Evolutionary conservation across 768 basidiomycete genomes (phyloP).

Genomic region (Kondoa malvinella): DNA sequence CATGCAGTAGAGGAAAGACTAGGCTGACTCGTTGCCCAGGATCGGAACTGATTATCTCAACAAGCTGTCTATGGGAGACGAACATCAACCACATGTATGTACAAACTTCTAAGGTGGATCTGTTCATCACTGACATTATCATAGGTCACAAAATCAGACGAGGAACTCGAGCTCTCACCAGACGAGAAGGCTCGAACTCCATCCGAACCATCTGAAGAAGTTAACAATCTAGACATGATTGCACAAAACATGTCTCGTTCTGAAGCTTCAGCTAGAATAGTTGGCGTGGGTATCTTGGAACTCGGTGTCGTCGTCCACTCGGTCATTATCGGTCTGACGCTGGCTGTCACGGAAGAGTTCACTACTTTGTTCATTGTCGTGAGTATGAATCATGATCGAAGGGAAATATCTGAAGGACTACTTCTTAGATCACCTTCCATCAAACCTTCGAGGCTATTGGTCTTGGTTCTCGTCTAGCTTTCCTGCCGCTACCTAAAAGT

Average conservation of each 20-base stretch:
- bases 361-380: slow-evolving; percentile 66
- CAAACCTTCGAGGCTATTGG: slow-evolving; percentile 34
- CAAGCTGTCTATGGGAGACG: slow-evolving; percentile 12
- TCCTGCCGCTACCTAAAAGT: slow-evolving; percentile 38
- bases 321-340: slow-evolving; percentile 62
- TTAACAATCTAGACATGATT: too few species aligned
- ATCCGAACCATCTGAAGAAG: too few species aligned
- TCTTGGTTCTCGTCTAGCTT: slow-evolving; percentile 73
- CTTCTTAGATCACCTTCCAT: slow-evolving; percentile 51
- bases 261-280: too few species aligned
- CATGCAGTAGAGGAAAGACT: slow-evolving; percentile 41
- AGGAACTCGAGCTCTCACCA: slow-evolving; percentile 18
- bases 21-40: not conserved
- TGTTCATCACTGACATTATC: not conserved
- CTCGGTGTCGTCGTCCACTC: slow-evolving; percentile 67
- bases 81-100: slow-evolving; percentile 15
- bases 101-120: slow-evolving; percentile 10
- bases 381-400: not conserved
- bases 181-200: too few species aligned
- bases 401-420: not conserved
- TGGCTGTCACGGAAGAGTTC: slow-evolving; percentile 72
- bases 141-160: not conserved
- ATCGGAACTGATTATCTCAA: slow-evolving; percentile 13
- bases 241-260: too few species aligned
- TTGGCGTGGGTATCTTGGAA: too few species aligned